A percentile compares a stretch with the other conserved stretches of the same genome.
phyloP scores from a whole-genome alignment of 495 filamentous ascomycete genomes.

The Tuber melanosporum region DNA sequence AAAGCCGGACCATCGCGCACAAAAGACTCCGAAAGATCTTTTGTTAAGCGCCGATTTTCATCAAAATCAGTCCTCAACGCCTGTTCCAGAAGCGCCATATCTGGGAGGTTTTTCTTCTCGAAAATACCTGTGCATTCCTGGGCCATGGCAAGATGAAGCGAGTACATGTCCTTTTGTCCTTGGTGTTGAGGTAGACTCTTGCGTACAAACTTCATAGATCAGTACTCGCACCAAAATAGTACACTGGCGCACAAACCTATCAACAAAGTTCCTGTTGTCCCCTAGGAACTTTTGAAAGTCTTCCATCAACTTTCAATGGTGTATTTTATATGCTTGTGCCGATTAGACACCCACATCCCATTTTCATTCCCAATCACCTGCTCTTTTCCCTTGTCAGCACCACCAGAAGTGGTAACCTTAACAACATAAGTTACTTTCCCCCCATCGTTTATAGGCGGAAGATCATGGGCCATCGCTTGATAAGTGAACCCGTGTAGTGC shows the following conservation, averaged over 20 bases:
- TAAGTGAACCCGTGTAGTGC: slow-evolving; percentile 95
- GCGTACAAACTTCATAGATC: slow-evolving; percentile 61
- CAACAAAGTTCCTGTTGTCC: slow-evolving; percentile 88
- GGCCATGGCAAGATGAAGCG: slow-evolving; percentile 91
- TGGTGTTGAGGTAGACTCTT: slow-evolving; percentile 88
- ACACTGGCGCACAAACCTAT: slow-evolving; percentile 47
- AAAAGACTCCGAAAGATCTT: slow-evolving; percentile 75
- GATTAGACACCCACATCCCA: slow-evolving; percentile 84
- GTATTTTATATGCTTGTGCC: slow-evolving; percentile 95
- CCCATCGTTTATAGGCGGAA: slow-evolving; percentile 76
- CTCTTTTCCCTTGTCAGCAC: slow-evolving; percentile 81
- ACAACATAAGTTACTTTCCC: slow-evolving; percentile 71
- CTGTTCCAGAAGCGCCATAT: slow-evolving; percentile 79
- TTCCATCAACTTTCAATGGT: slow-evolving; percentile 88
- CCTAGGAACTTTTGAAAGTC: slow-evolving; percentile 85
- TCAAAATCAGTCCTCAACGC: slow-evolving; percentile 83
- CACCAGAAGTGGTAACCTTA: slow-evolving; percentile 56
- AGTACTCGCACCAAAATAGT: not conserved
- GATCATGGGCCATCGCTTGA: slow-evolving; percentile 95
- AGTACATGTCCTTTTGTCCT: slow-evolving; percentile 80
- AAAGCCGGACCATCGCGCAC: slow-evolving; percentile 66
- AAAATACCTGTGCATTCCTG: slow-evolving; percentile 94
- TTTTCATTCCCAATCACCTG: slow-evolving; percentile 86
- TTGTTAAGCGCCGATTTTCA: slow-evolving; percentile 84
- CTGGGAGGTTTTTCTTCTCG: slow-evolving; percentile 70